Percentiles rank a stretch among this genome's conserved stretches.
phyloP scores from a whole-genome alignment of 306 rosid species.

The Medicago lupulina region DNA sequence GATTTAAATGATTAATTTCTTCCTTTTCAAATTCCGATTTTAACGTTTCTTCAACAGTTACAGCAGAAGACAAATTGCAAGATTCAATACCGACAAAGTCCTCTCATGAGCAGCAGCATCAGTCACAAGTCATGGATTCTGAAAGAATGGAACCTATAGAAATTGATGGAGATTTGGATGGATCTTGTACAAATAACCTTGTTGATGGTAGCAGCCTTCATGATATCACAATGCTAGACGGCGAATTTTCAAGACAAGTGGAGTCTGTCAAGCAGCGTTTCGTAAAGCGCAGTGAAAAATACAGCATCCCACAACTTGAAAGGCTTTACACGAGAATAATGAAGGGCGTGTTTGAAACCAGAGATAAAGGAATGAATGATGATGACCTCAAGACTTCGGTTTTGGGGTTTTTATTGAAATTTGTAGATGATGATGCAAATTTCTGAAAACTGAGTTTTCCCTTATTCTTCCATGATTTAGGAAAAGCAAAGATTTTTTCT shows the following conservation, averaged over 20 bases:
- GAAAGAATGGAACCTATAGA: conserved; percentile 51
- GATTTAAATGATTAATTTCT: conserved; percentile 8
- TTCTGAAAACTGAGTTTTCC: conserved; percentile 53
- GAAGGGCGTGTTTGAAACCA: conserved; percentile 83
- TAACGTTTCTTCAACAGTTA: conserved; percentile 9
- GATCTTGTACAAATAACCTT: conserved; percentile 48
- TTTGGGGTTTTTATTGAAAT: conserved; percentile 69
- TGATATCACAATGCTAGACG: conserved; percentile 55
- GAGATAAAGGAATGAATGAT: conserved; percentile 44
- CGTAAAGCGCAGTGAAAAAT: conserved; percentile 63
- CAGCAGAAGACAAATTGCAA: conserved; percentile 67
- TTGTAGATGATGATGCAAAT: conserved; percentile 78
- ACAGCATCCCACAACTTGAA: conserved; percentile 83
- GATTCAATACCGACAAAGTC: conserved; percentile 51
- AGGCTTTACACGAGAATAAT: conserved; percentile 83
- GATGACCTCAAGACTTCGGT: conserved; percentile 60
- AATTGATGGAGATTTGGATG: conserved; percentile 48
- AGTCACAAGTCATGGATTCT: conserved; percentile 42
- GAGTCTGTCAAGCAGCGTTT: conserved; percentile 63
- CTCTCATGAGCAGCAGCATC: conserved; percentile 62
- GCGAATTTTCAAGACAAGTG: conserved; percentile 56
- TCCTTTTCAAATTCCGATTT: conserved; percentile 24
- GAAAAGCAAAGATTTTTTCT: conserved; percentile 46
- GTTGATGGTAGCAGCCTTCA: conserved; percentile 45
- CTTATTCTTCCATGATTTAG: conserved; percentile 33